Evolutionary conservation across 306 rosid genomes (phyloP).

Genomic region (Lathyrus tuberosus): DNA sequence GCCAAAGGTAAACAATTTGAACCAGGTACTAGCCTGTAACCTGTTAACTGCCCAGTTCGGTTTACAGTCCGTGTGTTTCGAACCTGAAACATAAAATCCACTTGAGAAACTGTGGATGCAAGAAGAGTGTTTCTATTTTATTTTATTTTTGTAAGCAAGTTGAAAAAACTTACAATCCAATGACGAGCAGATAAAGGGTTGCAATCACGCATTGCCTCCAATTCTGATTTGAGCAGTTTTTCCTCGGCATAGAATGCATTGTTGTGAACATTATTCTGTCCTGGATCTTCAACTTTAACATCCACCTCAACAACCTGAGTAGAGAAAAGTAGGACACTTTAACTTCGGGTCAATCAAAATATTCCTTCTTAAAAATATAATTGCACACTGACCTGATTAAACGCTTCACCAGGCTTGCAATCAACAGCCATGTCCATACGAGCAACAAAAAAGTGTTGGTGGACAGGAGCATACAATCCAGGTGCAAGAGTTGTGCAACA

Average conservation of each 20-base stretch:
- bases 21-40: conserved; percentile 80
- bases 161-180: conserved; percentile 66
- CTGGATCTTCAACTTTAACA: conserved; percentile 79
- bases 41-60: conserved; percentile 82
- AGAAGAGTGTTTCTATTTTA: background rate
- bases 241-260: conserved; percentile 86
- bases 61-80: conserved; percentile 81
- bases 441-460: conserved; percentile 86
- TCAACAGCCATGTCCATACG: conserved; percentile 92
- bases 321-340: conserved; percentile 7
- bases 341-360: background rate
- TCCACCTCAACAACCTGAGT: conserved; percentile 71
- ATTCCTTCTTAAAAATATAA: background rate
- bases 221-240: conserved; percentile 66
- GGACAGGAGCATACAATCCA: conserved; percentile 82
- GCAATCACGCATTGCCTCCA: conserved; percentile 79
- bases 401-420: conserved; percentile 85
- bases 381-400: conserved; percentile 65
- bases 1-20: conserved; percentile 83
- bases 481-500: conserved; percentile 87
- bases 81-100: conserved; percentile 49
- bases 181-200: conserved; percentile 78
- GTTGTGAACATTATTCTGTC: conserved; percentile 71
- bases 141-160: background rate
- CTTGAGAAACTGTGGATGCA: conserved; percentile 11